phyloP scores from a whole-genome alignment of 2,329 filamentous ascomycete genomes.

The Drechslerella dactyloides region DNA sequence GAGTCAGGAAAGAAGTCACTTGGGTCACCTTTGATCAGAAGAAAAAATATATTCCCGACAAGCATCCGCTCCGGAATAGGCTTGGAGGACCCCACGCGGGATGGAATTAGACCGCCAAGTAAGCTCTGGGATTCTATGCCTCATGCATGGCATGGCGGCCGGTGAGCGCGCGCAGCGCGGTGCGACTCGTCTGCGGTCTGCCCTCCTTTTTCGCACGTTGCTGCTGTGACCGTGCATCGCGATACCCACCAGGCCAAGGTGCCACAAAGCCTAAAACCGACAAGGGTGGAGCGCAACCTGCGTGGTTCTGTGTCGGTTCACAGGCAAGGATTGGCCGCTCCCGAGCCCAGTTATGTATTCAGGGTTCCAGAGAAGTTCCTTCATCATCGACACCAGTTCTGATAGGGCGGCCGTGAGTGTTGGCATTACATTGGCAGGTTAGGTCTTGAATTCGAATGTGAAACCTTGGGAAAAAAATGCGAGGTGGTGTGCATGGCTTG shows the following conservation, averaged over 20 bases:
- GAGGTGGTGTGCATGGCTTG: background rate
- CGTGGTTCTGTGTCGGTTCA: background rate
- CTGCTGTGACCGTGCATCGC: slow-evolving; percentile 2
- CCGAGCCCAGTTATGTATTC: background rate
- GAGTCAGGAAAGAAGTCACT: slow-evolving; percentile 29
- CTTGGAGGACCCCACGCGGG: slow-evolving; percentile 39
- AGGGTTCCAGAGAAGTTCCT: slow-evolving; percentile 4
- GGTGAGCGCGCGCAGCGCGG: no score
- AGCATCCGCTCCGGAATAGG: slow-evolving; percentile 14
- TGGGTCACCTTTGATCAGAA: slow-evolving; percentile 27
- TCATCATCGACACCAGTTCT: slow-evolving; percentile 37
- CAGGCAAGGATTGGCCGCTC: slow-evolving; percentile 9
- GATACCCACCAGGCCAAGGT: slow-evolving; percentile 14
- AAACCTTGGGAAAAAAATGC: background rate
- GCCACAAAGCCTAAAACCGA: slow-evolving; percentile 3
- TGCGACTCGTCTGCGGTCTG: no score
- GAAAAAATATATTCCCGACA: slow-evolving; percentile 13
- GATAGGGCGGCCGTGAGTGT: slow-evolving; percentile 33
- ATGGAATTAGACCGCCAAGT: slow-evolving; percentile 8
- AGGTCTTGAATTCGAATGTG: background rate
- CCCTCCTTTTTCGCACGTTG: slow-evolving; percentile 9
- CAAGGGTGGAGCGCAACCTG: background rate
- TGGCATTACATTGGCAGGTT: background rate
- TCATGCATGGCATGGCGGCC: background rate
- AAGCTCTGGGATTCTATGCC: slow-evolving; percentile 14